phyloP scores from a whole-genome alignment of 371 early-diverging fungal species.

The Phascolomyces articulosus region DNA sequence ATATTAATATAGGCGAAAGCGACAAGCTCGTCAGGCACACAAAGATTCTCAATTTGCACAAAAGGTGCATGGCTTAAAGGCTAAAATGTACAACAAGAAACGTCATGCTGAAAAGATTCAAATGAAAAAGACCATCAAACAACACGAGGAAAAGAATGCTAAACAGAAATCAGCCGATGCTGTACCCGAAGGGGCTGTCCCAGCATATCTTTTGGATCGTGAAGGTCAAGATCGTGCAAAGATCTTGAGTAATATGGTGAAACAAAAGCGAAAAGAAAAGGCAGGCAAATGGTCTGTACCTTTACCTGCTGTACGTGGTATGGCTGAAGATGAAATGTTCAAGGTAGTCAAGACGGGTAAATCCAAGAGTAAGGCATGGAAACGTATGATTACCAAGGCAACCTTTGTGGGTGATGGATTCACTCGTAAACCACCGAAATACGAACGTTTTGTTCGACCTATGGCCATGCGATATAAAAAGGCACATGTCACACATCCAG shows the following conservation, averaged over 20 bases:
- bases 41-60: conserved; percentile 91
- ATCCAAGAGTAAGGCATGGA: conserved; percentile 97
- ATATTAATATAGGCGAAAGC: conserved; percentile 82
- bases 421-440: conserved; percentile 99
- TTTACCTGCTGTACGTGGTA: conserved; percentile 97
- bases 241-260: conserved; percentile 98
- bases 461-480: conserved; percentile 99
- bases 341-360: conserved; percentile 98
- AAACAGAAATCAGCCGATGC: conserved; percentile 90
- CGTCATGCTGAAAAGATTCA: conserved; percentile 99
- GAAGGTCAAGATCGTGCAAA: conserved; percentile 96
- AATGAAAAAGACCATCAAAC: conserved; percentile 99
- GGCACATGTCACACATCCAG: conserved; percentile 99
- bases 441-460: conserved; percentile 99
- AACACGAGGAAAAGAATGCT: conserved; percentile 95
- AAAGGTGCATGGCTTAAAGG: conserved; percentile 98
- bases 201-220: conserved; percentile 99
- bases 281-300: conserved; percentile 99
- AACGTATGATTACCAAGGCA: conserved; percentile 99
- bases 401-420: conserved; percentile 99
- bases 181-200: conserved; percentile 95
- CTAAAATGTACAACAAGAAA: conserved; percentile 99
- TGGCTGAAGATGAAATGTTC: conserved; percentile 99
- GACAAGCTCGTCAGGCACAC: conserved; percentile 94
- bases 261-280: conserved; percentile 99